Conservation (phyloP, 2,329 filamentous ascomycete genomes). For the Aphanoascus verrucosus region DNA sequence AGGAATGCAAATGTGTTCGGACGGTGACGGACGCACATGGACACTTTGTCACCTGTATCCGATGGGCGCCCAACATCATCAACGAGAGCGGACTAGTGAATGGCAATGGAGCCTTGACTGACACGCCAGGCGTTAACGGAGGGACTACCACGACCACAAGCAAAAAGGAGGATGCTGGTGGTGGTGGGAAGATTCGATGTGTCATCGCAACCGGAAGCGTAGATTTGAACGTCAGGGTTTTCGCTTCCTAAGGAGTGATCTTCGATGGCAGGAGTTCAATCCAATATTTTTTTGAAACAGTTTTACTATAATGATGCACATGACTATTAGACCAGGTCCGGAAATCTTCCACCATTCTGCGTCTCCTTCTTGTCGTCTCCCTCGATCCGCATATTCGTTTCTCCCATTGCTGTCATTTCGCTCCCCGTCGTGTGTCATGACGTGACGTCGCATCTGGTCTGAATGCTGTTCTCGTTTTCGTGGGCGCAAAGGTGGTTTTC, state of each 20-base stretch:
- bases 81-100: slow-evolving; percentile 42
- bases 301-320: no score
- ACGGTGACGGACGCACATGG: slow-evolving; percentile 64
- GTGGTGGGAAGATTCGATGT: slow-evolving; percentile 54
- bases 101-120: slow-evolving; percentile 16
- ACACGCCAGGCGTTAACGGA: slow-evolving; percentile 14
- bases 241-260: slow-evolving; percentile 41
- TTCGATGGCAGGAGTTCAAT: not conserved
- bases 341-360: no score
- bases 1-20: slow-evolving; percentile 85
- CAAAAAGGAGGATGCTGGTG: slow-evolving; percentile 44
- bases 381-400: not conserved
- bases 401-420: not conserved
- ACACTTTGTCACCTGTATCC: slow-evolving; percentile 74
- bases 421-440: no score
- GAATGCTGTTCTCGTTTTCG: not conserved
- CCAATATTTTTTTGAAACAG: no score
- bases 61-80: slow-evolving; percentile 71
- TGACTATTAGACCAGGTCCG: no score
- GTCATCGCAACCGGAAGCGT: slow-evolving; percentile 82
- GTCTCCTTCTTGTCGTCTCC: not conserved
- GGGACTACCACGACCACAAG: slow-evolving; percentile 31
- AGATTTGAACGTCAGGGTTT: slow-evolving; percentile 67
- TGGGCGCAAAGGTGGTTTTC: slow-evolving; percentile 1
- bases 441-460: not conserved